Conservation (phyloP, 768 basidiomycete genomes). For the Kwoniella mangroviensis region DNA sequence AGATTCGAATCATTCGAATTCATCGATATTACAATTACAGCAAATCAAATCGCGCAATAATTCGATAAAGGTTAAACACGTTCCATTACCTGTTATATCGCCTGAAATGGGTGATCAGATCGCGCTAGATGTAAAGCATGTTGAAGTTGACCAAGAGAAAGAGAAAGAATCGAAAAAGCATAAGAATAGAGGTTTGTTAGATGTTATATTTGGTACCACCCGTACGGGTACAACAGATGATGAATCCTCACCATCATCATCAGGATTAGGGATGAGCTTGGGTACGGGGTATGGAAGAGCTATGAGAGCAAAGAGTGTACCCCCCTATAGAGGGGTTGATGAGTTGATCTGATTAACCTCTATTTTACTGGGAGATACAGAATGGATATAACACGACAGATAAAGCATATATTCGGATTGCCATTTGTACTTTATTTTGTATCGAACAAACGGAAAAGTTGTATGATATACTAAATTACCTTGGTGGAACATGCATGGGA, state of each 20-base stretch:
- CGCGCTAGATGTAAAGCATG: not conserved
- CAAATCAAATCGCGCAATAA: conserved; percentile 13
- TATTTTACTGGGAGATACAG: not conserved
- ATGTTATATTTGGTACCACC: conserved; percentile 14
- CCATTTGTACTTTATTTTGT: too few relatives aligned
- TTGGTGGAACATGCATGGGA: too few relatives aligned
- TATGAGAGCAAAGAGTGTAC: conserved; percentile 8
- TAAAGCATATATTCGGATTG: too few relatives aligned
- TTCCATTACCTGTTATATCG: not conserved
- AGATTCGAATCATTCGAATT: conserved; percentile 21
- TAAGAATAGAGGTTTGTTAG: conserved; percentile 11
- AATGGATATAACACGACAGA: not conserved
- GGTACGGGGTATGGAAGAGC: conserved; percentile 19
- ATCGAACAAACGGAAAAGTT: too few relatives aligned
- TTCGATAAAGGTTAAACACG: not conserved
- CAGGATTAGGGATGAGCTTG: conserved; percentile 7
- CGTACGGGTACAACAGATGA: not conserved
- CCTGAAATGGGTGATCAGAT: not conserved
- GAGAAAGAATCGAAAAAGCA: not conserved
- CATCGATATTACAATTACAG: conserved; percentile 7
- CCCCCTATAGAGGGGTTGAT: conserved; percentile 13
- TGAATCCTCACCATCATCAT: not conserved
- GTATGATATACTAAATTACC: too few relatives aligned
- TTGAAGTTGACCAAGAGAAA: not conserved
- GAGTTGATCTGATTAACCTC: not conserved